phyloP scores from a whole-genome alignment of 2,329 filamentous ascomycete species.

The Nothomitra cinnamomea region DNA sequence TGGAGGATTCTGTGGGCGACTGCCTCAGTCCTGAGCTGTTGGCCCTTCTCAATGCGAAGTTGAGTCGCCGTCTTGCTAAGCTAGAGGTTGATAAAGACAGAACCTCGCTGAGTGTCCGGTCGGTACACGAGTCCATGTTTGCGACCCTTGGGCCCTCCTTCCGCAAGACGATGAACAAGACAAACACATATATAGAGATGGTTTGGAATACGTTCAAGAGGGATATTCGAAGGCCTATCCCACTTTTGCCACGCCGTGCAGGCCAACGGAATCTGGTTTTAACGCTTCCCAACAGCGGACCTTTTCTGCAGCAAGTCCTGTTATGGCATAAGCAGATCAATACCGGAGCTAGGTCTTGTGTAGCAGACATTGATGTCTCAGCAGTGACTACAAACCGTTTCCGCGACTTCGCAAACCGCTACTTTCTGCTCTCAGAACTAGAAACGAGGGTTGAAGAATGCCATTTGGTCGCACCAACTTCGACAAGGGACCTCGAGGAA shows the following conservation, averaged over 20 bases:
- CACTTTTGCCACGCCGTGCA: slow-evolving; percentile 24
- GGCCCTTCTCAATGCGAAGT: slow-evolving; percentile 31
- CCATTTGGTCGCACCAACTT: not conserved
- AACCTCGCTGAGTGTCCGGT: slow-evolving; percentile 5
- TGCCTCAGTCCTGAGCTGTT: slow-evolving; percentile 22
- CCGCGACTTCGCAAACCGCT: not conserved
- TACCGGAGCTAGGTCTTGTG: not conserved
- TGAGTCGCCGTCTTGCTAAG: slow-evolving; percentile 41
- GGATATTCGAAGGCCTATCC: slow-evolving; percentile 23
- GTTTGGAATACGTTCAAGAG: slow-evolving; percentile 27
- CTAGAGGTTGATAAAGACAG: slow-evolving; percentile 27
- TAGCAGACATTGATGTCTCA: not conserved
- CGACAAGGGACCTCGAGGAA: not conserved
- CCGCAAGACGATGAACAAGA: slow-evolving; percentile 16
- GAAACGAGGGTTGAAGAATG: not conserved
- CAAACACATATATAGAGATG: slow-evolving; percentile 17
- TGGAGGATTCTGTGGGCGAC: slow-evolving; percentile 23
- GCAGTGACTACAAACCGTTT: not conserved
- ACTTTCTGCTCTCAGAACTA: not conserved
- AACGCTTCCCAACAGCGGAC: slow-evolving; percentile 13
- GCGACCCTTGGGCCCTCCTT: slow-evolving; percentile 16
- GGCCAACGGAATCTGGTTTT: slow-evolving; percentile 11
- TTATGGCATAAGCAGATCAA: not conserved
- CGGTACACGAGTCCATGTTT: slow-evolving; percentile 18
- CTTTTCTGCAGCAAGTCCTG: slow-evolving; percentile 11